Base-by-base conservation (phyloP, 2,329 filamentous ascomycete genomes). In the Penicillium hesseltinei region DNA sequence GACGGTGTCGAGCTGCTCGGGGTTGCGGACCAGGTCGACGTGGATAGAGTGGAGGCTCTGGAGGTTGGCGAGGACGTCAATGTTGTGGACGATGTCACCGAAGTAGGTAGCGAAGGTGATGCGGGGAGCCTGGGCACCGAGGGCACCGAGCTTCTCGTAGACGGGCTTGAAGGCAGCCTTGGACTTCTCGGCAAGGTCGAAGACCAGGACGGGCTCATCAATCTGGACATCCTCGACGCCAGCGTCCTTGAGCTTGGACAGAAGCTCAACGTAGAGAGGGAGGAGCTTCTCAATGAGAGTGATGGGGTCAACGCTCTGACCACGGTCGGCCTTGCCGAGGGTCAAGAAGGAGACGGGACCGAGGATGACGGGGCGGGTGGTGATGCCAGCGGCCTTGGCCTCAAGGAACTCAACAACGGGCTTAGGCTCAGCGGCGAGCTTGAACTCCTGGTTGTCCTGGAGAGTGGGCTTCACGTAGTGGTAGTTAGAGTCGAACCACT, bases 401-500 rank as follows among this genome's bases (percentile, higher is more conserved):
- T 99, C 94, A 70, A 89, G 84, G 87, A 94, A 99, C 80, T 99
- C 91, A 70, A 78, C 82, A 66, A 99, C 90, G 69, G 94, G 92
- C 89, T 99, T 99, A 78, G 94, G 92, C 79, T 88, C 88, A 69
- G 85, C 81, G 62, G 84, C 80, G 63, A 99, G 91, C 81, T 89
- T 92, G 88, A 99, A 99, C 74, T 85, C 88, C 86, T 99, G 94
- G 85, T 90, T 89, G 82, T 97, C 88, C 81, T 97, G 92, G 68
- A 99, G 87, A 63, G 94, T 97, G 65, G 94, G 94, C 88, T 97
- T 97, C 82, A 97, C 94, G 80, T 99, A 99, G 86, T 97, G 94
- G 88, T 99, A 99, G 89, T 99, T 99, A 67, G 92, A 96, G 85
- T 99, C 94, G 77, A 99, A 99, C 94, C 94, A 99, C 86, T 99